phyloP scores from a whole-genome alignment of 139 green algal species.

The Astrephomene gubernaculifera region DNA sequence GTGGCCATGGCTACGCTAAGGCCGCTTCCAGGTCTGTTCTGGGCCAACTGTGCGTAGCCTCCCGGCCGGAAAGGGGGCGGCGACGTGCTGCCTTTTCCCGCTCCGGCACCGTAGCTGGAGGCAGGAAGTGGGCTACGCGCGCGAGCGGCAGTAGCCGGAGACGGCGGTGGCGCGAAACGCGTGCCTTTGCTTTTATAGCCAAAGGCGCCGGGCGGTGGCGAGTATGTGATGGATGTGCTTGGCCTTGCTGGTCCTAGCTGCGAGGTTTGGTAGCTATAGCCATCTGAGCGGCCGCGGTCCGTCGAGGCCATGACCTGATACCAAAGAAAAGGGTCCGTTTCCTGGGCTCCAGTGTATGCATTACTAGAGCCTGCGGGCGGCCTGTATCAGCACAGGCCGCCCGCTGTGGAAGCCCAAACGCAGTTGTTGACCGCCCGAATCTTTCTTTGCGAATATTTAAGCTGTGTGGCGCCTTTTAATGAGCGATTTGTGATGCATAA shows the following conservation, averaged over 20 bases:
- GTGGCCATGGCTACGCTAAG: background rate
- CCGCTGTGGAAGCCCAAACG: background rate
- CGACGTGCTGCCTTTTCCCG: background rate
- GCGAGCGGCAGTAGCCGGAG: background rate
- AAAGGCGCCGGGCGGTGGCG: background rate
- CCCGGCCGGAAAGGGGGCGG: background rate
- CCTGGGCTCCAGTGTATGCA: background rate
- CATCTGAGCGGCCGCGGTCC: slow-evolving; percentile 5
- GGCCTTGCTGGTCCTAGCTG: no score
- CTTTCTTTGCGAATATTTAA: background rate
- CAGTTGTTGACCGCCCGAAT: background rate
- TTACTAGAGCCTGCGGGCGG: slow-evolving; percentile 3
- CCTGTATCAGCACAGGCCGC: slow-evolving; percentile 23
- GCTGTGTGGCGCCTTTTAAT: no score
- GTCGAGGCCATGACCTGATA: background rate
- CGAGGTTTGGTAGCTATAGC: no score
- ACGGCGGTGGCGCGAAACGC: background rate
- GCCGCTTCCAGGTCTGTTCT: background rate
- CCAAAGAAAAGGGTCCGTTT: background rate
- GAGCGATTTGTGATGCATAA: no score
- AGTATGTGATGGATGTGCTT: no score
- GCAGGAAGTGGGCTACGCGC: background rate
- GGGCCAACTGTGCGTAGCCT: background rate
- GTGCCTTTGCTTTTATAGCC: background rate
- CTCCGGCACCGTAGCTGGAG: background rate